Base-by-base conservation (phyloP, 164 flowering plant genomes). In the Houttuynia cordata region DNA sequence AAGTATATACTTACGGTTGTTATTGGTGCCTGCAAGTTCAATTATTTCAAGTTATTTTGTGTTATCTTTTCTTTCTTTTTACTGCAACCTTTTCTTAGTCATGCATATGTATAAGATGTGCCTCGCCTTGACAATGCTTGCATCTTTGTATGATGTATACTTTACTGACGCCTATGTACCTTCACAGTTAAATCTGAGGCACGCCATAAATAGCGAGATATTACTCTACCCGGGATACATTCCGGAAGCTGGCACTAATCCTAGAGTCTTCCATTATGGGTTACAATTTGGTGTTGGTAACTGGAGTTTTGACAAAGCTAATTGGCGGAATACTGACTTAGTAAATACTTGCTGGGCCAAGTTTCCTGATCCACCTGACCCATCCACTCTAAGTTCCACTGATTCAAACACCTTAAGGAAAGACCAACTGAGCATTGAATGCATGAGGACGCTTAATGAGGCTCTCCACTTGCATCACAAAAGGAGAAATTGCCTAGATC, bases 231-330 rank as follows among this genome's bases (percentile, higher is more conserved):
- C 99, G 4, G 99, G 97, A 18, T 88, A 90, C 68, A 76, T 75
- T 67, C 99, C 99, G n/a, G 76, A 72, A 54, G 80, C 79, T 18
- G 96, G 88, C 42, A 78, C 87, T 56, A 75, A 75, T 19, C 84
- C 87, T 64, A 74, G 91, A 71, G 95, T 90, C 50, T 86, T 93
- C 71, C 99, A 90, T 75, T 93, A 93, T 62, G 99, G 99, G 2
- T 71, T 90, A 58, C 81, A 83, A 62, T 93, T 79, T 61, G 67
- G 62, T 25, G 89, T 90, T 30, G 95, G 96, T 39, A 84, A 87
- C 60, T 93, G 97, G 97, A 90, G 96, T 74, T 93, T 90, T 73
- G 97, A 93, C 60, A 93, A 93, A 74, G 96, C 97, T 40, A 81
- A 83, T 24, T 90, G 91, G 95, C 82, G 96, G 68, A 66, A 78